phyloP scores from a whole-genome alignment of 2,329 filamentous ascomycete species.

The Hyphodiscus sp. region DNA sequence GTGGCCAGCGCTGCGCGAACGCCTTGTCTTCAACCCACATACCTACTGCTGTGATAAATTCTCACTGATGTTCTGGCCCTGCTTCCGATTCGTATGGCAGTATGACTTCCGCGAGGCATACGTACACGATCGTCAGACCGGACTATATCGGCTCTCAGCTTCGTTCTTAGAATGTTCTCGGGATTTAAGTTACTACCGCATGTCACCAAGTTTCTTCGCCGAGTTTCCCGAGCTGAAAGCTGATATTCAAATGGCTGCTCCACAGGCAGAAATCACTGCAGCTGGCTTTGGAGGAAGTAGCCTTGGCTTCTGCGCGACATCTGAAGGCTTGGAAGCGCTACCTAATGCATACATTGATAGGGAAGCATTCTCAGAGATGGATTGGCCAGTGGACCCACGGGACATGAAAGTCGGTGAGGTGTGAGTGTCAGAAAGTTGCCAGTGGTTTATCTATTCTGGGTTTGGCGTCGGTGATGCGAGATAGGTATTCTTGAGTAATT shows the following conservation, averaged over 20 bases:
- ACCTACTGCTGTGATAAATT: background rate
- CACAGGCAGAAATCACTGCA: too few relatives aligned
- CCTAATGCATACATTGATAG: too few relatives aligned
- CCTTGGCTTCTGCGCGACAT: too few relatives aligned
- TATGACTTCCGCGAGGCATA: background rate
- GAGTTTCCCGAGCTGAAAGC: background rate
- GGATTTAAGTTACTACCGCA: background rate
- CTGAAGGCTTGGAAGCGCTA: too few relatives aligned
- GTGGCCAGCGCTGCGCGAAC: background rate
- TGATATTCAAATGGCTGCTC: background rate
- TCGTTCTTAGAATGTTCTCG: background rate
- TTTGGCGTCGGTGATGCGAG: too few relatives aligned
- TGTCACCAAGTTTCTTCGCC: background rate
- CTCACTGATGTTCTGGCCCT: background rate
- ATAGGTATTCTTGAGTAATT: too few relatives aligned
- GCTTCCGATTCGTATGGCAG: background rate
- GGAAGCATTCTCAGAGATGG: too few relatives aligned
- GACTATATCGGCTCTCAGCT: background rate
- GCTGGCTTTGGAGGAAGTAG: too few relatives aligned
- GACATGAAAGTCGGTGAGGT: too few relatives aligned
- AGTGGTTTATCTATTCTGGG: too few relatives aligned
- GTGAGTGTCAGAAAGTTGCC: too few relatives aligned
- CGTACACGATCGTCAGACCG: background rate
- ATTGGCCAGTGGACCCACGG: too few relatives aligned
- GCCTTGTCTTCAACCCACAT: background rate